Conservation (phyloP, 169 alveolate genomes). For the Plasmodium sp. region DNA sequence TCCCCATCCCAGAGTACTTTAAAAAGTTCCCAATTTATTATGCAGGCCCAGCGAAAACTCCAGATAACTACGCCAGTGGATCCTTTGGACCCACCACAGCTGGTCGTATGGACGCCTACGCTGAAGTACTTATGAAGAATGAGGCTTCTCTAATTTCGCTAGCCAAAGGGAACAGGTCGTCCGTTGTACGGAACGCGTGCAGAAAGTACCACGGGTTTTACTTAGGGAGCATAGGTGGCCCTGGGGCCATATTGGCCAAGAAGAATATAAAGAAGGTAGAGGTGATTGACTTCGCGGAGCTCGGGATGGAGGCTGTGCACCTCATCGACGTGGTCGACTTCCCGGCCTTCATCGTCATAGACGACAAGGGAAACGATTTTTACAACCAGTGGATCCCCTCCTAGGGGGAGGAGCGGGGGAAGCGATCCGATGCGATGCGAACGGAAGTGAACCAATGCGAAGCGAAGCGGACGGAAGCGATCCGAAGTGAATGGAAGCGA, state of each 20-base stretch:
- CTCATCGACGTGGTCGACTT: conserved; percentile 89
- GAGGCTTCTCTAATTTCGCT: conserved; percentile 88
- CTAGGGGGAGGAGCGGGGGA: background rate
- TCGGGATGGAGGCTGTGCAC: conserved; percentile 90
- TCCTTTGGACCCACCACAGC: conserved; percentile 94
- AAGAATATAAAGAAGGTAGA: conserved; percentile 87
- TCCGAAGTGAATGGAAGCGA: too few relatives aligned
- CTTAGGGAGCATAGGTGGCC: conserved; percentile 91
- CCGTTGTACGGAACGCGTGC: conserved; percentile 87
- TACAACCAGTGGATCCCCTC: conserved; percentile 80
- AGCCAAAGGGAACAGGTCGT: conserved; percentile 90
- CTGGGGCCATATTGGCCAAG: conserved; percentile 91
- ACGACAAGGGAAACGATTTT: conserved; percentile 91
- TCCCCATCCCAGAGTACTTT: conserved; percentile 86
- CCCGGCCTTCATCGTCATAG: conserved; percentile 92
- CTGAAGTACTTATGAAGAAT: conserved; percentile 82
- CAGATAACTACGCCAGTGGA: conserved; percentile 90
- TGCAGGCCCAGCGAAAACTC: conserved; percentile 92
- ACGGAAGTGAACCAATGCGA: too few relatives aligned
- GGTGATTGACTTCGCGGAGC: conserved; percentile 85
- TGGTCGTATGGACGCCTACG: conserved; percentile 92
- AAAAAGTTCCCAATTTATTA: conserved; percentile 90
- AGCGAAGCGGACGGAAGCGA: background rate
- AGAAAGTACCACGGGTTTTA: conserved; percentile 88
- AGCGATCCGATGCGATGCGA: background rate